Conservation (phyloP, 2,329 filamentous ascomycete genomes). For the Phaeosphaeria sp. region DNA sequence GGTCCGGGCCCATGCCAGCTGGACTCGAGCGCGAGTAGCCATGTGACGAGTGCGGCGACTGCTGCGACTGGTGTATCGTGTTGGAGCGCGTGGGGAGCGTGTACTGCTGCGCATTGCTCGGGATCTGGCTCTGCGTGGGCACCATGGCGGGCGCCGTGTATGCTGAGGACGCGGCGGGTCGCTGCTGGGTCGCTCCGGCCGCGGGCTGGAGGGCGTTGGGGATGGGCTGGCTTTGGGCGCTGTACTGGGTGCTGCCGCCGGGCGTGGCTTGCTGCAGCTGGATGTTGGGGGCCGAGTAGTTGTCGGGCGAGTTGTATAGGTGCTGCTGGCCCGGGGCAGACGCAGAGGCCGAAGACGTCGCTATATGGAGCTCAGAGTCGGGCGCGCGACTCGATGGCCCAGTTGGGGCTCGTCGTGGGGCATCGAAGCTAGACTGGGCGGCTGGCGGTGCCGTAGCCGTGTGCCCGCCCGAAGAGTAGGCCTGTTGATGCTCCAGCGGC, state of each 20-base stretch:
- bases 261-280: constrained; percentile 64
- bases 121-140: constrained; percentile 60
- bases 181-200: constrained; percentile 58
- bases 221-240: constrained; percentile 34
- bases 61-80: constrained; percentile 64
- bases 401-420: constrained; percentile 56
- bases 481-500: constrained; percentile 9
- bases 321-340: constrained; percentile 28
- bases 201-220: constrained; percentile 65
- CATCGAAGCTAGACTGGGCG: constrained; percentile 57
- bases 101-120: constrained; percentile 65
- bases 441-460: constrained; percentile 36
- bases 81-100: constrained; percentile 71
- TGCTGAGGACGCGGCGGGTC: constrained; percentile 60
- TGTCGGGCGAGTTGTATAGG: constrained; percentile 59
- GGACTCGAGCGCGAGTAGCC: constrained; percentile 87
- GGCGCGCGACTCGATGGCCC: constrained; percentile 49
- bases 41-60: constrained; percentile 39
- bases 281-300: constrained; percentile 62
- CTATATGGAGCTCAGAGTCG: constrained; percentile 63
- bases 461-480: constrained; percentile 4
- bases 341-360: constrained; percentile 49
- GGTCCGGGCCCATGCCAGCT: constrained; percentile 64
- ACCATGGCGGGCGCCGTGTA: constrained; percentile 66
- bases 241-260: constrained; percentile 55